Evolutionary conservation across 352 stramenopile genomes (phyloP).

Genomic region (Vaucheria bursata): DNA sequence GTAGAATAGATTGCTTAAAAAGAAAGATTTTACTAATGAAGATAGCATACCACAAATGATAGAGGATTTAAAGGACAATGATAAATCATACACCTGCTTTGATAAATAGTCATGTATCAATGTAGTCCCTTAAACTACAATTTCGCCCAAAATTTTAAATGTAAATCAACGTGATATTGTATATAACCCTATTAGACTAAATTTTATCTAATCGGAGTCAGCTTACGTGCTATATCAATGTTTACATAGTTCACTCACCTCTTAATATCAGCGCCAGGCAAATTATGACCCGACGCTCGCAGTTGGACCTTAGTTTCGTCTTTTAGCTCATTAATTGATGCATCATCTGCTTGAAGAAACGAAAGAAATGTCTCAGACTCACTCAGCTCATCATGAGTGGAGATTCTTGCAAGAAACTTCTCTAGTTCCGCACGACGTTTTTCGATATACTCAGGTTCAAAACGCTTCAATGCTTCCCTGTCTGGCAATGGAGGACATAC

Average conservation of each 20-base stretch:
- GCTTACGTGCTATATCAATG: not conserved
- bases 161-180: constrained; percentile 18
- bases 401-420: constrained; percentile 46
- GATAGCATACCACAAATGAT: too few species aligned
- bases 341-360: constrained; percentile 49
- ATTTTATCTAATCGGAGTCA: not conserved
- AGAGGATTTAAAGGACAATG: not conserved
- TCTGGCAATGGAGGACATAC: constrained; percentile 77
- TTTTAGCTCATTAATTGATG: constrained; percentile 28
- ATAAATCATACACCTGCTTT: not conserved
- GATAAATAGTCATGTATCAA: not conserved
- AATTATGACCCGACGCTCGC: not conserved
- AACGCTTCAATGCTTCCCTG: constrained; percentile 74
- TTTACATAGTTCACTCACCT: not conserved
- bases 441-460: constrained; percentile 70
- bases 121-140: not conserved
- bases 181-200: not conserved
- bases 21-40: too few species aligned
- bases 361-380: constrained; percentile 40
- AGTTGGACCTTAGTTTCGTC: constrained; percentile 29
- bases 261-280: not conserved
- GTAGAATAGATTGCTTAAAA: too few species aligned
- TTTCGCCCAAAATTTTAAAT: constrained; percentile 14
- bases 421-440: constrained; percentile 39
- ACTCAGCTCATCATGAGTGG: constrained; percentile 43